These are phyloP conservation scores for Microbotryum scabiosae DNA, from an alignment of 1,284 basidiomycete genomes.

Conservation along the genomic window DNA sequence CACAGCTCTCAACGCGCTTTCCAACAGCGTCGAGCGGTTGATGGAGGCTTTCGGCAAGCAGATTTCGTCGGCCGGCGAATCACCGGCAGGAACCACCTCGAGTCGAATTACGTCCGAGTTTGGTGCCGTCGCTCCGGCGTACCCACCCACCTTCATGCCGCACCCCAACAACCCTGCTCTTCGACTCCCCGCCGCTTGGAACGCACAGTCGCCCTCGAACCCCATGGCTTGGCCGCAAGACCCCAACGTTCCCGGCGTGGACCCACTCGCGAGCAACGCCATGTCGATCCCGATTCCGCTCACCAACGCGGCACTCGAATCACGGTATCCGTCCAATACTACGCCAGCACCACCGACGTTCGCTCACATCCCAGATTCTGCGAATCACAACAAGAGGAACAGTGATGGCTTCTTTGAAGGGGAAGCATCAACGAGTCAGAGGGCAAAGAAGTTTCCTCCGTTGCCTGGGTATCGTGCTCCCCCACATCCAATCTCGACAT, in stretches of 20 bases:
- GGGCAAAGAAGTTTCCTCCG: conserved; percentile 1
- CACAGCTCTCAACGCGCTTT: no score
- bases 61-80: not conserved
- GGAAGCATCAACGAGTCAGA: not conserved
- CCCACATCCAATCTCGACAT: conserved; percentile 12
- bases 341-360: conserved; percentile 3
- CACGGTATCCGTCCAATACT: not conserved
- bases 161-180: not conserved
- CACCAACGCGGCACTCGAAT: not conserved
- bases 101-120: not conserved
- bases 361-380: not conserved
- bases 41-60: not conserved
- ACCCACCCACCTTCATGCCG: not conserved
- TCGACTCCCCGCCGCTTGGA: conserved; percentile 4
- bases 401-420: not conserved
- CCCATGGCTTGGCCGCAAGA: conserved; percentile 2
- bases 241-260: no score
- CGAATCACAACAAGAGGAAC: not conserved
- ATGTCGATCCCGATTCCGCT: not conserved
- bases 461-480: conserved; percentile 13
- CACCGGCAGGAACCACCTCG: not conserved
- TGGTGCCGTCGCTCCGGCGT: not conserved
- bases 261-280: not conserved
- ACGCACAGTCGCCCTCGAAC: conserved; percentile 3
- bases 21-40: not conserved